phyloP scores from a whole-genome alignment of 371 early-diverging fungal genomes.

The Haplosporangium sp. region DNA sequence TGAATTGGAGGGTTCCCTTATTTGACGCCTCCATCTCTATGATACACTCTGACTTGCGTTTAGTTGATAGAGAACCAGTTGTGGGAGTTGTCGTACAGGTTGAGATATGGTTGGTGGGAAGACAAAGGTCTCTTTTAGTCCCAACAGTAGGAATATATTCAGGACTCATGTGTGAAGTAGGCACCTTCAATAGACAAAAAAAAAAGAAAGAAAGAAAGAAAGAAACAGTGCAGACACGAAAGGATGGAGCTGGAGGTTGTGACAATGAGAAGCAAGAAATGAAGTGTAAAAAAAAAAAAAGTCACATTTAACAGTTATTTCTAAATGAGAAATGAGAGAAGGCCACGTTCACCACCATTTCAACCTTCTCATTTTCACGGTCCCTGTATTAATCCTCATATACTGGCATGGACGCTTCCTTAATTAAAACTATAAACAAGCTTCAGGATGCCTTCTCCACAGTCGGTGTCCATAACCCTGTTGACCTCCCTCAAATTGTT shows the following conservation, averaged over 20 bases:
- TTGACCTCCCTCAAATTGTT: constrained; percentile 98
- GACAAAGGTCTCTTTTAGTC: no score
- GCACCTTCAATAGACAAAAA: no score
- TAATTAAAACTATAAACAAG: constrained; percentile 82
- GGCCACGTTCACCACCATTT: background rate
- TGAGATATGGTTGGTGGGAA: no score
- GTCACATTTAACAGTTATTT: background rate
- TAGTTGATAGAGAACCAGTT: background rate
- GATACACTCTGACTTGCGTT: background rate
- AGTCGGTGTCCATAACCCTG: constrained; percentile 96
- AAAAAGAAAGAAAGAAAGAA: no score
- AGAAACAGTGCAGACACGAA: background rate
- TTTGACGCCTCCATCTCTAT: background rate
- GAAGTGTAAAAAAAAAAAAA: background rate
- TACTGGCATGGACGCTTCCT: constrained; percentile 62
- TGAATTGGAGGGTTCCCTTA: background rate
- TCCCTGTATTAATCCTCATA: constrained; percentile 4
- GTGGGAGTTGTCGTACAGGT: no score
- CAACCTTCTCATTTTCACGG: background rate
- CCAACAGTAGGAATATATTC: no score
- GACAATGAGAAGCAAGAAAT: no score
- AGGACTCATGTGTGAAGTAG: no score
- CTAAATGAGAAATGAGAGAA: no score
- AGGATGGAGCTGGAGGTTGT: no score
- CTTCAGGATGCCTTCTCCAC: constrained; percentile 98